Evolutionary conservation across 768 basidiomycete genomes (phyloP), one percentile per base, ranked within the genome.

Genomic region (Lentinula lateritia): DNA sequence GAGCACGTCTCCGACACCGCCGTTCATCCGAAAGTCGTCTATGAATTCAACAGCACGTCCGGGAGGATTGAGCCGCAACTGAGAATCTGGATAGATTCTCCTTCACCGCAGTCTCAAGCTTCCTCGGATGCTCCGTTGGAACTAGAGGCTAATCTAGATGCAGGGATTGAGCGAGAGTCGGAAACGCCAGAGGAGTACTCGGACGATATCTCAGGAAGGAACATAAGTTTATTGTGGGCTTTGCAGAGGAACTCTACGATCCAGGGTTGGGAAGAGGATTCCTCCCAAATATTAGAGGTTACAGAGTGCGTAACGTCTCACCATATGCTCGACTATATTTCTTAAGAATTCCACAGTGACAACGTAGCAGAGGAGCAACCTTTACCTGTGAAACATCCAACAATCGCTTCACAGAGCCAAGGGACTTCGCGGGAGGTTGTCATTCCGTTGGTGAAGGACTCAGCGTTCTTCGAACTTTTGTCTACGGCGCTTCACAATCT

Each of bases 381-480:
- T 13, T 13, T 23, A 15, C 13, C 54, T 15, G 38, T 38, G 16
- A 41, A 56, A 39, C 54, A 43, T 41, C 54, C 54, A 43, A 45
- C n/a, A 42, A 28, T 50, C 5, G 48, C 18, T 50, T 39, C 46
- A n/a, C 38, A 52, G 38, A 38, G 15, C 43, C 39, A 60, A 9
- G 59, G 52, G 18, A 50, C 36, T 23, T 20, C 41, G 57, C 67
- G 74, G 7, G 89, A 94, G 67, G 70, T 93, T 6, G 79, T 92
- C 56, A 88, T 96, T 39, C 88, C 91, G 2, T 83, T 97, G 6
- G 78, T 81, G n/a, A 86, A 90, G 38, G 93, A 95, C 68, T 77
- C 83, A 12, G 83, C 84, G 2, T 97, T 98, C 76, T 91, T 93
- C 72, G 79, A 84, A 20, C 80, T 92, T 32, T 81, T 97, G 54